Percentiles rank a stretch among this genome's conserved stretches.
These are phyloP conservation scores for Limtongia smithiae DNA, from an alignment of 805 yeast species.

Conservation along the genomic window DNA sequence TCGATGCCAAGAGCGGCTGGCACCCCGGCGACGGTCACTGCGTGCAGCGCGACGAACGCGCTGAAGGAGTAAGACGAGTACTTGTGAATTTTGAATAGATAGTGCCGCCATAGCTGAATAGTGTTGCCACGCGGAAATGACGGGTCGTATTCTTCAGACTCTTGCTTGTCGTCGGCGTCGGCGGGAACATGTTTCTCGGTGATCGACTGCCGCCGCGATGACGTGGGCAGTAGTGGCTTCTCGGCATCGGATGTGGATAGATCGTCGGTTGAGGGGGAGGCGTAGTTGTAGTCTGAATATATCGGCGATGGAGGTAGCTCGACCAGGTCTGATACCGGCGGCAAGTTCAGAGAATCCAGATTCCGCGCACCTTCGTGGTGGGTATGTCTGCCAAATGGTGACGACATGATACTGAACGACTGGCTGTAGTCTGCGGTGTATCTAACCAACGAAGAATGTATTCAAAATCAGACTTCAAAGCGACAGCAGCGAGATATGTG, in stretches of 20 bases:
- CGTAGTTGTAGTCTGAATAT: background rate
- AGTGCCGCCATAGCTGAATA: conserved; percentile 13
- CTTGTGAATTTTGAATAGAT: conserved; percentile 44
- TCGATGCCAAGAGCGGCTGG: conserved; percentile 46
- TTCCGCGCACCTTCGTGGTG: background rate
- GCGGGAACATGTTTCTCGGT: background rate
- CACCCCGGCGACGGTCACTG: conserved; percentile 49
- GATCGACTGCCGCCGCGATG: background rate
- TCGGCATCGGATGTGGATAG: background rate
- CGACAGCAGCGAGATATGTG: no score
- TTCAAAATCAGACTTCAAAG: no score
- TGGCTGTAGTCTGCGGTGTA: no score
- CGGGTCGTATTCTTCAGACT: conserved; percentile 1
- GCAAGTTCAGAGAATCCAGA: conserved; percentile 3
- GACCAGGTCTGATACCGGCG: conserved; percentile 9
- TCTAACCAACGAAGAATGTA: no score
- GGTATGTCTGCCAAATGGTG: conserved; percentile 1
- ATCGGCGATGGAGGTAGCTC: conserved; percentile 15
- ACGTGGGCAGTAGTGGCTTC: background rate
- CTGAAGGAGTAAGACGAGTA: conserved; percentile 59
- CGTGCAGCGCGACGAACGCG: conserved; percentile 56
- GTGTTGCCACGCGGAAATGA: background rate
- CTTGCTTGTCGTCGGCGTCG: conserved; percentile 1
- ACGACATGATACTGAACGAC: no score
- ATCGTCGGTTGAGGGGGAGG: background rate